Evolutionary conservation across 495 filamentous ascomycete species (phyloP).

Genomic region (Tuber calosporum): DNA sequence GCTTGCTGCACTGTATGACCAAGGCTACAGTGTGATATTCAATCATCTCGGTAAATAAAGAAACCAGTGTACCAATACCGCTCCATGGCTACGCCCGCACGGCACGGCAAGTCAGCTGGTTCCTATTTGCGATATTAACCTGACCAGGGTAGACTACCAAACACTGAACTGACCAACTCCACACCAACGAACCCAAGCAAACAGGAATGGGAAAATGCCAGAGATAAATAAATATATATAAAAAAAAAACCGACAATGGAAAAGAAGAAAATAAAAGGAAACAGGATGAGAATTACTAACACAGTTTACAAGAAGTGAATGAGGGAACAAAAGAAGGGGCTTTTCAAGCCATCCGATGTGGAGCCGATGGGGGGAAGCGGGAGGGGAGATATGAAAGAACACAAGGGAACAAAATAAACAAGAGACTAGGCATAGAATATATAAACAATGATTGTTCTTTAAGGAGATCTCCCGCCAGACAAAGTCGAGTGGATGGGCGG

Average conservation of each 20-base stretch:
- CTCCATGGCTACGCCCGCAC: neutral
- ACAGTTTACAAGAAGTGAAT: constrained; percentile 2
- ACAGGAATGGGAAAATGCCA: neutral
- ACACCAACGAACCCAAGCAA: neutral
- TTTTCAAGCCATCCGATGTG: neutral
- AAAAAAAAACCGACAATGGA: neutral
- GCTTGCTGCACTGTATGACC: neutral
- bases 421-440: neutral
- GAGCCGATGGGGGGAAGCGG: neutral
- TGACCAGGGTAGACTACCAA: neutral
- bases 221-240: too few relatives aligned
- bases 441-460: neutral
- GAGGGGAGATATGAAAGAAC: neutral
- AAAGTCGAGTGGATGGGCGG: neutral
- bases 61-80: neutral
- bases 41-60: neutral
- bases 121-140: neutral
- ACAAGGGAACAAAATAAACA: neutral
- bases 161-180: neutral
- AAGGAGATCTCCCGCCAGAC: neutral
- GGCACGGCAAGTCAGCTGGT: neutral
- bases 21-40: neutral
- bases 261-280: neutral
- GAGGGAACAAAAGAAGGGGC: neutral
- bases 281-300: neutral